These are phyloP conservation scores for Aspergillus fischeri DNA, from an alignment of 2,329 filamentous ascomycete species.

Conservation along the genomic window DNA sequence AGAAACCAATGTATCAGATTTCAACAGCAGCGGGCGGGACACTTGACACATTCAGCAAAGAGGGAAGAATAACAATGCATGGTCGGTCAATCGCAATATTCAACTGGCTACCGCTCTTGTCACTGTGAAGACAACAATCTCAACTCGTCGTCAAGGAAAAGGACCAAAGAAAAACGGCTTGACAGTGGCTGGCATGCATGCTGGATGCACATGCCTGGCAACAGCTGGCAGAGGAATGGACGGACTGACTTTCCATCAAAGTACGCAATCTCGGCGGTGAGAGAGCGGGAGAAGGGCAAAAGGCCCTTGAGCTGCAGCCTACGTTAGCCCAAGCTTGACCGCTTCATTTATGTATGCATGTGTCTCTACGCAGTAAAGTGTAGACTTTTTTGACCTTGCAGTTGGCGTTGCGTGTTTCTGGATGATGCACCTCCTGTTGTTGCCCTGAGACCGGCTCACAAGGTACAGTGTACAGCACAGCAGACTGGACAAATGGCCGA, in stretches of 20 bases:
- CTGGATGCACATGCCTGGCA: background rate
- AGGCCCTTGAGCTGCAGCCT: background rate
- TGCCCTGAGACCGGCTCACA: background rate
- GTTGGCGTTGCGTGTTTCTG: background rate
- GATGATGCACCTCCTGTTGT: background rate
- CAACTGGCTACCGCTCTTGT: background rate
- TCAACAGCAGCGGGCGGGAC: background rate
- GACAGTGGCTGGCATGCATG: background rate
- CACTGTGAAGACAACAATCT: background rate
- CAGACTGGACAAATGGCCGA: background rate
- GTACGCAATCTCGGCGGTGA: background rate
- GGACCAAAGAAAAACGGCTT: background rate
- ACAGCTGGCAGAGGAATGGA: background rate
- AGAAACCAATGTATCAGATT: background rate
- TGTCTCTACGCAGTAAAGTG: background rate
- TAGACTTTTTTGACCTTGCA: background rate
- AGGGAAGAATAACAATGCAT: background rate
- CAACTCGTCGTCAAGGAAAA: background rate
- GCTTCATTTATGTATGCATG: background rate
- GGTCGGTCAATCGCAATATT: background rate
- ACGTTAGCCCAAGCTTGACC: background rate
- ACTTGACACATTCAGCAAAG: background rate
- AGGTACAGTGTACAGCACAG: background rate
- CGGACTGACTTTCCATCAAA: background rate
- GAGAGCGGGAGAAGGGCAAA: background rate